These are phyloP conservation scores for Alternaria alternata DNA, from an alignment of 2,329 filamentous ascomycete genomes.

Conservation along the genomic window DNA sequence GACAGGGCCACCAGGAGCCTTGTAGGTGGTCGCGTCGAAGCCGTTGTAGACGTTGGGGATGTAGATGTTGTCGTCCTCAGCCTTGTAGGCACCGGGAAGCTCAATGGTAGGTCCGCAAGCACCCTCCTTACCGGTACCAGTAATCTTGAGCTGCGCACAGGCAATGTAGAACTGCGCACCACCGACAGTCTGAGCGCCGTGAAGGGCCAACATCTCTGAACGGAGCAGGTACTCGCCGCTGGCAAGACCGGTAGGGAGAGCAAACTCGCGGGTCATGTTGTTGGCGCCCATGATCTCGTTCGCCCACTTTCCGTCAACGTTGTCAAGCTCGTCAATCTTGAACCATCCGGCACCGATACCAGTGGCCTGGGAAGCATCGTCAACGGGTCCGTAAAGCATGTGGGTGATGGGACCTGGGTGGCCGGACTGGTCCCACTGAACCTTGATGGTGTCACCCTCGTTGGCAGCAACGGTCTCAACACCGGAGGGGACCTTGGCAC, in stretches of 20 bases:
- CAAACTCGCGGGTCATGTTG: conserved; percentile 50
- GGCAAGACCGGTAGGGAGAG: conserved; percentile 51
- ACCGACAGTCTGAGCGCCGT: conserved; percentile 47
- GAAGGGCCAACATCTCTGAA: conserved; percentile 58
- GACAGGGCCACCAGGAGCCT: conserved; percentile 40
- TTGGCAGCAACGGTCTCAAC: conserved; percentile 39
- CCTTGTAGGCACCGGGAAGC: conserved; percentile 53
- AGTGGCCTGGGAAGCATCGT: conserved; percentile 58
- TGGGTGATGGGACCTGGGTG: conserved; percentile 49
- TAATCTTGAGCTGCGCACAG: conserved; percentile 53
- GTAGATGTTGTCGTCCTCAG: conserved; percentile 45
- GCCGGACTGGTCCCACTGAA: conserved; percentile 43
- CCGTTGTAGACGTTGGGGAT: conserved; percentile 49
- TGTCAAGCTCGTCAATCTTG: conserved; percentile 48
- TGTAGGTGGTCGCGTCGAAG: conserved; percentile 41
- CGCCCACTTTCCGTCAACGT: conserved; percentile 42
- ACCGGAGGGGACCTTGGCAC: conserved; percentile 37
- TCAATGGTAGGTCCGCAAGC: conserved; percentile 50
- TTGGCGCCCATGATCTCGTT: conserved; percentile 48
- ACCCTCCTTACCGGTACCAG: conserved; percentile 47
- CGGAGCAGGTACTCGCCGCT: conserved; percentile 53
- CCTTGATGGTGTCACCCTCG: conserved; percentile 45
- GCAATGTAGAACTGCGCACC: conserved; percentile 58
- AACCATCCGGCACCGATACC: conserved; percentile 48
- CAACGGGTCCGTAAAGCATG: conserved; percentile 56